Evolutionary conservation across 2,329 filamentous ascomycete genomes (phyloP), one percentile per base, ranked within the genome.

Genomic region (Penicillium janthinellum): DNA sequence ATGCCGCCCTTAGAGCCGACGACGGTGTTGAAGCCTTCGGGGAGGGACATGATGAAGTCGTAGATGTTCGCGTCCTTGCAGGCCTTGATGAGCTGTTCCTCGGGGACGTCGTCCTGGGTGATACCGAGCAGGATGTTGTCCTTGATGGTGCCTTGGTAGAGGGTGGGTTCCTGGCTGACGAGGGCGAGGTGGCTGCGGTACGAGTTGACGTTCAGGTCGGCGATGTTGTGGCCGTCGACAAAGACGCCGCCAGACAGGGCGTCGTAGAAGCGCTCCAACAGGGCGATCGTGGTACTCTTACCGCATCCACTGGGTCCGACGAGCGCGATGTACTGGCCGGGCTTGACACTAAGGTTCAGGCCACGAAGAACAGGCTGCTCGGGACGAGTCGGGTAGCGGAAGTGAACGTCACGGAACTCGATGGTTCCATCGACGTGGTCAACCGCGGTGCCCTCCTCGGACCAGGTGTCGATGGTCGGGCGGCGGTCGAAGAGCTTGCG

Each of bases 281-380:
- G 83, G 3, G 91, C 90, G 72, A 98, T 96, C 0, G 93, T 96
- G 0, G 95, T 98, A 52, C 88, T 92, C 81, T 99, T 98, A 59
- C 95, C 95, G 71, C 93, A 96, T 2, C 95, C 94, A 48, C 90
- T 95, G 0, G 94, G 90, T n/a, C 95, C 95, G 8, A 98, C 95
- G 2, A 98, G 84, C 0, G 94, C 95, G 75, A 81, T 70, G 62
- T 81, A 81, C 62, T 81, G 78, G 12, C 79, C 79, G 25, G 78
- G 78, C 58, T 79, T 76, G 62, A 81, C 77, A 5, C 72, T 78
- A 54, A 81, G 62, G 59, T 94, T 88, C 11, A 97, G 82, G 0
- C 93, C 94, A 31, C 91, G 89, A 2, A 98, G 86, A 0, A 98
- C 92, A n/a, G 92, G 91, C 67, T 96, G 91, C 67, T 96, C 92